These are phyloP conservation scores for Eleusine indica DNA, from an alignment of 176 grass and related monocot species.

Conservation along the genomic window DNA sequence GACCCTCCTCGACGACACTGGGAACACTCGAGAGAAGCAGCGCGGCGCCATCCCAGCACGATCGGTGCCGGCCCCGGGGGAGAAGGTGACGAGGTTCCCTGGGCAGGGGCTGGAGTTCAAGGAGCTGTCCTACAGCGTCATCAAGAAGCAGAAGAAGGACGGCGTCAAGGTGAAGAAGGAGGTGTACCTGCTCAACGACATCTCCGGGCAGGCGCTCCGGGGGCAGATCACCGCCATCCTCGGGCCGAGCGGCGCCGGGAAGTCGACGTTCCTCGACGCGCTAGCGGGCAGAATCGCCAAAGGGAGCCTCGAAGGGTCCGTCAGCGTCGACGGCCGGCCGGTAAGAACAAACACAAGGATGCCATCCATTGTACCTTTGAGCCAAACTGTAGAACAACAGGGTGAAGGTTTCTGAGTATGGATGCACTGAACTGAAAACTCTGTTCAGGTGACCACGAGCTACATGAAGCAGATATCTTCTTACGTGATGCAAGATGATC, in stretches of 20 bases:
- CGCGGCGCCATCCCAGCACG: not conserved
- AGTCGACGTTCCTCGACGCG: constrained; percentile 77
- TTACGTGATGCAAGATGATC: constrained; percentile 83
- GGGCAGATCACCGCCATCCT: constrained; percentile 65
- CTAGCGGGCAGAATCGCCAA: constrained; percentile 64
- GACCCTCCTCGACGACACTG: constrained; percentile 46
- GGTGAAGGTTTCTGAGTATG: not conserved
- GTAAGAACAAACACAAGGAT: constrained; percentile 31
- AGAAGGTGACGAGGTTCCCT: constrained; percentile 44
- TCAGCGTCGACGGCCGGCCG: constrained; percentile 51
- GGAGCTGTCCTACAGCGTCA: constrained; percentile 70
- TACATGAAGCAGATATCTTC: constrained; percentile 86
- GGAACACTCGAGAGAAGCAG: constrained; percentile 11
- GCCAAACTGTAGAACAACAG: not conserved
- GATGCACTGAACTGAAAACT: constrained; percentile 23
- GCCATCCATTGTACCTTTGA: not conserved
- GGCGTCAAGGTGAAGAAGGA: constrained; percentile 60
- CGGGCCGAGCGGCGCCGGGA: constrained; percentile 71
- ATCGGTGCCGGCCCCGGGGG: not conserved
- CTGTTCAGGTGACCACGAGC: constrained; percentile 64
- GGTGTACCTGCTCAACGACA: constrained; percentile 68
- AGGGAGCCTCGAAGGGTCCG: constrained; percentile 69
- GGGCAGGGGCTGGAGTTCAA: constrained; percentile 69
- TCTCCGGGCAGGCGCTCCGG: constrained; percentile 62
- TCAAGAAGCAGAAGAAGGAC: constrained; percentile 75